These are phyloP conservation scores for Acacia melanoxylon DNA, from an alignment of 306 rosid species.

Conservation along the genomic window DNA sequence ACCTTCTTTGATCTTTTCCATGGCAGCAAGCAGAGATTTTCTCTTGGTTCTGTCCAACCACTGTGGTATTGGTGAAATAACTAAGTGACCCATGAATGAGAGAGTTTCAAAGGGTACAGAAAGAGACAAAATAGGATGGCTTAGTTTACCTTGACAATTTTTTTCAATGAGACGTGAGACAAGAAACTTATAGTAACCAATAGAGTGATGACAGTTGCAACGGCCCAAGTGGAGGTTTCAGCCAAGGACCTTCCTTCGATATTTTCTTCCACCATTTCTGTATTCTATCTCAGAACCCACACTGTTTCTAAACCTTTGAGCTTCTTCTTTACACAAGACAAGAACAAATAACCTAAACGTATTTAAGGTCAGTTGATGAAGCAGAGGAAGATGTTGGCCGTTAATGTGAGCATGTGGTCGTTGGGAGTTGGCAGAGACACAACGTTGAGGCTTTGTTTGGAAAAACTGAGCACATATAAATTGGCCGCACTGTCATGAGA, in stretches of 20 bases:
- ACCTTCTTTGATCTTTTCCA: conserved; percentile 90
- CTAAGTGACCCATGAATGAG: conserved; percentile 8
- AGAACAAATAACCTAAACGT: background rate
- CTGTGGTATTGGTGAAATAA: conserved; percentile 33
- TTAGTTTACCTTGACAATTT: conserved; percentile 51
- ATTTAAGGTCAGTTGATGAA: background rate
- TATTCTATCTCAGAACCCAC: conserved; percentile 21
- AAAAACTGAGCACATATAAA: conserved; percentile 47
- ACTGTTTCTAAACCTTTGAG: background rate
- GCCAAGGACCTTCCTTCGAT: conserved; percentile 68
- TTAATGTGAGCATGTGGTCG: conserved; percentile 35
- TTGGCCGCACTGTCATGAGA: conserved; percentile 34
- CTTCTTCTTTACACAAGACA: conserved; percentile 3
- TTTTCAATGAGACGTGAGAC: conserved; percentile 51
- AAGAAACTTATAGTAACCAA: conserved; percentile 68
- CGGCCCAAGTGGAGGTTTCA: conserved; percentile 86
- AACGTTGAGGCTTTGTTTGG: conserved; percentile 29
- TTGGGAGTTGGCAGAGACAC: conserved; percentile 40
- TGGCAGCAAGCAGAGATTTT: conserved; percentile 79
- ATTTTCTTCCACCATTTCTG: conserved; percentile 44
- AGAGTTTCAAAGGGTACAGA: conserved; percentile 11
- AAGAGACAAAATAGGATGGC: background rate
- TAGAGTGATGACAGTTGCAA: conserved; percentile 70
- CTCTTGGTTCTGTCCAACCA: conserved; percentile 77
- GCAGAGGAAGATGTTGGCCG: conserved; percentile 32